Base-by-base conservation (phyloP, 352 stramenopile genomes). In the Globisporangium spiculum region DNA sequence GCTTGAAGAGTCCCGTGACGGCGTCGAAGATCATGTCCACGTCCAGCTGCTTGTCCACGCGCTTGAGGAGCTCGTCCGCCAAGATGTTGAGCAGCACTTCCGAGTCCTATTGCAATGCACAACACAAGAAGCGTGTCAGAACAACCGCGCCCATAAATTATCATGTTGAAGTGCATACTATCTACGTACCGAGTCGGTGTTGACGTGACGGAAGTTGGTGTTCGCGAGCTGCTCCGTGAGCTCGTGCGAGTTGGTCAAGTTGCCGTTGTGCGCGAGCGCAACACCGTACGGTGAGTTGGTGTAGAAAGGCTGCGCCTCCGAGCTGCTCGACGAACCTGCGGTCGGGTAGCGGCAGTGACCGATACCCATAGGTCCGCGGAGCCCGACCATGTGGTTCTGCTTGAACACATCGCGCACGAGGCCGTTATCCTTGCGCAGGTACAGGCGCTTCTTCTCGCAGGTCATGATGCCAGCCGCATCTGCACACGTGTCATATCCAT, bases 211-310 rank as follows among this genome's bases (percentile, higher is more conserved):
- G 73, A 95, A 94, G 83, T 97, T 95, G 58, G 90, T 91, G 67
- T 94, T 92, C 46, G 90, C 84, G 66, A 99, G 84, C 65, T 97
- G 78, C 70, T 96, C 80, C 34, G 95, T 89, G 24, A 99, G 83
- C 69, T 99, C 93, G 63, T 96, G 89, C 56, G 97, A 98, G 85
- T 99, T 99, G 52, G 97, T 99, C 27, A 99, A 82, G 80, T 99
- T 99, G 60, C 98, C 98, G 81, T 99, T 99, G 77, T 96, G 88
- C 22, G 97, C 98, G 26, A 99, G 91, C 54, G 96, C 96, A 44
- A 99, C 94, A 30, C 97, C 98, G 79, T 99, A 99, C 14, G 98
- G 98, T 74, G 96, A 99, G 88, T 99, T 99, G 24, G 97, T 99
- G 88, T 99, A 99, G 71, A 99, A 97, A 18, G 98, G 98, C 82